These are phyloP conservation scores for Apiospora malaysiana DNA, from an alignment of 2,329 filamentous ascomycete genomes.

Conservation along the genomic window DNA sequence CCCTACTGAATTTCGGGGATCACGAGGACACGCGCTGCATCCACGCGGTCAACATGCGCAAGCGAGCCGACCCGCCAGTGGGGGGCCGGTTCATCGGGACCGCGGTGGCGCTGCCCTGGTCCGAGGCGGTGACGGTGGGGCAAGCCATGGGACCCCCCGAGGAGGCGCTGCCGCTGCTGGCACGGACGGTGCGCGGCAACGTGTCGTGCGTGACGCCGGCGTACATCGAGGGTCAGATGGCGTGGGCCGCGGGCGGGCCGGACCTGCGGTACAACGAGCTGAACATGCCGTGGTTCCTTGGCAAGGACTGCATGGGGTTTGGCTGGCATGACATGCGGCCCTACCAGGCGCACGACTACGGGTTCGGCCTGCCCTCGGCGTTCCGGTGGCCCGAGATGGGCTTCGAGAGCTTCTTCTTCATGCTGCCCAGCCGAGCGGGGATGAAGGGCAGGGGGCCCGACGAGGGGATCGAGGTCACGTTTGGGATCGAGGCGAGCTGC, in stretches of 20 bases:
- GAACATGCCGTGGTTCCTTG: slow-evolving; percentile 9
- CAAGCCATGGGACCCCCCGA: not conserved
- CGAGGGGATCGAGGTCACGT: slow-evolving; percentile 19
- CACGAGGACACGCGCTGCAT: not conserved
- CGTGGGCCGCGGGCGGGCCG: slow-evolving; percentile 1
- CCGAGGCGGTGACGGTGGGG: not conserved
- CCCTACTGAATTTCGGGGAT: not conserved
- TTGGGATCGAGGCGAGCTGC: slow-evolving; percentile 18
- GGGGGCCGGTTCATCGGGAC: not conserved
- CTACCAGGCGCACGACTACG: slow-evolving; percentile 17
- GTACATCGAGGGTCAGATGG: slow-evolving; percentile 16
- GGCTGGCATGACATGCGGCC: slow-evolving; percentile 20
- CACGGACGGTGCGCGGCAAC: slow-evolving; percentile 16
- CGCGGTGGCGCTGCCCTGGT: not conserved
- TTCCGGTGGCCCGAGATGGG: slow-evolving; percentile 21
- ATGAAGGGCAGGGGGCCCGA: not conserved
- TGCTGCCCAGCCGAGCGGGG: slow-evolving; percentile 11
- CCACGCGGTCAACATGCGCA: not conserved
- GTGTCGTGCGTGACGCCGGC: not conserved
- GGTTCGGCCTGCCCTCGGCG: slow-evolving; percentile 15
- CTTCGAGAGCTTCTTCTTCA: slow-evolving; percentile 22
- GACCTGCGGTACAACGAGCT: slow-evolving; percentile 22
- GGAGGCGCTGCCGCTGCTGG: slow-evolving; percentile 15
- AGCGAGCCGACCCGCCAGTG: not conserved
- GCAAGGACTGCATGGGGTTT: slow-evolving; percentile 18